Base-by-base conservation (phyloP, 768 basidiomycete genomes). In the Psilocybe cubensis region DNA sequence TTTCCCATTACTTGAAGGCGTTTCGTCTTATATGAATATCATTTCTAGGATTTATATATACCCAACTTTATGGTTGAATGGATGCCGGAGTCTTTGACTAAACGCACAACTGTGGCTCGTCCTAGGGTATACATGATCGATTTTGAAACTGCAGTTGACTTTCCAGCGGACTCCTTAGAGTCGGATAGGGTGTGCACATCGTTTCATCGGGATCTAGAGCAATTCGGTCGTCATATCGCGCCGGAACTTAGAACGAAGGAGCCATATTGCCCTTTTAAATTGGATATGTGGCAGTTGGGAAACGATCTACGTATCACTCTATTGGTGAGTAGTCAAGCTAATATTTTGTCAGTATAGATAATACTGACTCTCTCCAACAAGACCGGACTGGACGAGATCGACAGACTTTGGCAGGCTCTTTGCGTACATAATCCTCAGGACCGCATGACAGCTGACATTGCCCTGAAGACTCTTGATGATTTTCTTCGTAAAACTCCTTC, bases 201-300 rank as follows among this genome's bases (percentile, higher is more conserved):
- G 11, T 20, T 31, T 3, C 45, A 27, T 8, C 24, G 59, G 42
- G 23, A 11, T 1, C 17, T 7, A 12, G 25, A 47, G 0, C 23
- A 24, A 3, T 62, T 56, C 21, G 31, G 17, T 4, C 48, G 57
- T 2, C 43, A 17, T 4, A 11, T 29, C 3, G 48, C 61, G 11
- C 44, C 50, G 0, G 61, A 62, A 17, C 40, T 62, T 6, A 10
- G 12, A 5, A n/a, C 10, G 4, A 51, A 18, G 4, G n/a, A 28
- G n/a, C 29, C 54, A 5, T 62, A 62, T 27, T 59, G 44, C n/a
- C 61, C 61, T 1, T 62, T 62, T 27, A n/a, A 23, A 3, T 20
- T 62, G 14, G 61, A 62, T 35, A 52, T 62, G 4, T 62, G 57
- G 61, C 61, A 62, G 12, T 46, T 62, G 20, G 57, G 57, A 2